Evolutionary conservation across 352 stramenopile species (phyloP).

Genomic region (Lagenidium giganteum): DNA sequence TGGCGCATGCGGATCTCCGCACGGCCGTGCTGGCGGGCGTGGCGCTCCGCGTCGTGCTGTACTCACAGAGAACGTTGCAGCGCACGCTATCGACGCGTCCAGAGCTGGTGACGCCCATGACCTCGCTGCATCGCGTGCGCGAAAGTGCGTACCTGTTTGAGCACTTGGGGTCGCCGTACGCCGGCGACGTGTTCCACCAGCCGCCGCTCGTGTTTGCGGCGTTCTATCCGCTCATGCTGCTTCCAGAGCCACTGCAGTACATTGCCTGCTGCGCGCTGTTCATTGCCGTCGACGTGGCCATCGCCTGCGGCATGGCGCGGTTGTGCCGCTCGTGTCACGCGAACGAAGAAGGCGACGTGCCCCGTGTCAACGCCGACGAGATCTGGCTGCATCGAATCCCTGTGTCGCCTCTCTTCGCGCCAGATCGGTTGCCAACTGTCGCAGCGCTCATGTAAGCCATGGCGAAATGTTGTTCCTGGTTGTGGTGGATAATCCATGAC

Average conservation of each 20-base stretch:
- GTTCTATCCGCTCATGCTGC: conserved; percentile 45
- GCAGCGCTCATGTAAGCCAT: conserved; percentile 44
- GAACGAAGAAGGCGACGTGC: conserved; percentile 40
- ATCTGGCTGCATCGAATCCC: conserved; percentile 72
- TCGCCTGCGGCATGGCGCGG: conserved; percentile 50
- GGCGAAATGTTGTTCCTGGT: background rate
- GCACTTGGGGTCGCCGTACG: conserved; percentile 48
- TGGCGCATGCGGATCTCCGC: no score
- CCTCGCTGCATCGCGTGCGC: conserved; percentile 51
- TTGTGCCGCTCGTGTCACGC: conserved; percentile 41
- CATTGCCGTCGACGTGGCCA: conserved; percentile 43
- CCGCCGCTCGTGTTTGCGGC: conserved; percentile 68
- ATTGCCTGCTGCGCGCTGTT: conserved; percentile 28
- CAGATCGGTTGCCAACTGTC: conserved; percentile 33
- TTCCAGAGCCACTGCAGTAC: conserved; percentile 22
- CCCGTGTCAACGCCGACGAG: conserved; percentile 29
- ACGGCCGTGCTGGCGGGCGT: conserved; percentile 20
- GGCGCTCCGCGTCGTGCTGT: conserved; percentile 32
- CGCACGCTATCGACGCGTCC: conserved; percentile 38
- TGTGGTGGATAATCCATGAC: background rate
- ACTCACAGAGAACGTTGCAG: conserved; percentile 26
- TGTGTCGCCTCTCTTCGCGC: conserved; percentile 60
- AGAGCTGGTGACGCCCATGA: conserved; percentile 61
- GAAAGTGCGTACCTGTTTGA: conserved; percentile 58
- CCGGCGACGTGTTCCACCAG: conserved; percentile 80